phyloP scores from a whole-genome alignment of 2,329 filamentous ascomycete species.

The Chrysosporium queenslandicum region DNA sequence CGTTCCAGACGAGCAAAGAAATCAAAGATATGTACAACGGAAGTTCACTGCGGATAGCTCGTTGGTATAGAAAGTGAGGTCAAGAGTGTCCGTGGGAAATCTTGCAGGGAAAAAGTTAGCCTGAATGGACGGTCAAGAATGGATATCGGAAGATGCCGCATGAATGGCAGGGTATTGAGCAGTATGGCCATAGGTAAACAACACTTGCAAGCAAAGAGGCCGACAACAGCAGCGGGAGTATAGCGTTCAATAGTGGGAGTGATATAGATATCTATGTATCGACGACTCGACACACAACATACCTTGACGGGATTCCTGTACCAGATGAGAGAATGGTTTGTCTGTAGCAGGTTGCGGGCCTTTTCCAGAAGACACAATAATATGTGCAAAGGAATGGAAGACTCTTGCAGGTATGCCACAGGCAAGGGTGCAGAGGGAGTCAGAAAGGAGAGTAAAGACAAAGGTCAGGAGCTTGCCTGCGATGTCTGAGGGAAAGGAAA shows the following conservation, averaged over 20 bases:
- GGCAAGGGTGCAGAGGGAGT: conserved; percentile 3
- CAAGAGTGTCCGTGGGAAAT: background rate
- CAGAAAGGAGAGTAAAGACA: conserved; percentile 8
- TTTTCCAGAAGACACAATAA: background rate
- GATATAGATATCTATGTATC: background rate
- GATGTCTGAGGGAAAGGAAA: background rate
- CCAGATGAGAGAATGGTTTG: background rate
- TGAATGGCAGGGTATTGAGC: background rate
- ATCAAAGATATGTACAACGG: background rate
- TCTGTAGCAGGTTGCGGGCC: background rate
- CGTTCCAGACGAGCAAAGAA: conserved; percentile 12
- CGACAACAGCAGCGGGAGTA: background rate
- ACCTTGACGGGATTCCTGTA: conserved; percentile 1
- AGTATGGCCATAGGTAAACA: background rate
- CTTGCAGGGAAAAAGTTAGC: conserved; percentile 1
- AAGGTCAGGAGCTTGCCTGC: conserved; percentile 12
- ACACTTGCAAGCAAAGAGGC: background rate
- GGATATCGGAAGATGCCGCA: background rate
- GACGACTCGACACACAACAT: background rate
- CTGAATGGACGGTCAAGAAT: background rate
- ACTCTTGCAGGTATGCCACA: conserved; percentile 11
- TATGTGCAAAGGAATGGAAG: conserved; percentile 11
- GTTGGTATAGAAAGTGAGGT: background rate
- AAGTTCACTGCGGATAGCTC: background rate
- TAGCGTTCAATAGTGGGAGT: background rate